Evolutionary conservation across 306 rosid species (phyloP).

Genomic region (Inga leiocalycina): DNA sequence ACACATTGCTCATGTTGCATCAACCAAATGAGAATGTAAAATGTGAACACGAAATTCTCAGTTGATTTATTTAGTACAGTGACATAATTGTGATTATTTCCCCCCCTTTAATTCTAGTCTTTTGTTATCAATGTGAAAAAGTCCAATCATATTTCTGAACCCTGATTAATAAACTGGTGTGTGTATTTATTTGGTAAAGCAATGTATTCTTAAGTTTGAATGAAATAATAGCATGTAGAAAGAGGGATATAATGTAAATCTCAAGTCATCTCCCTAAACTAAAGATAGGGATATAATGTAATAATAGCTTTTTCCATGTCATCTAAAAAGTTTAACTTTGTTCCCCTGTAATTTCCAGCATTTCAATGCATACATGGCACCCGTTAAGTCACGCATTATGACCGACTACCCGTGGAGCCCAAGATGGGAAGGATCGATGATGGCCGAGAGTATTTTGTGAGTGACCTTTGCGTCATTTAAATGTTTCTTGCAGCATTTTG

Average conservation of each 20-base stretch:
- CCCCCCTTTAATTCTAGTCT: not conserved
- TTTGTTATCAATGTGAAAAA: conserved; percentile 8
- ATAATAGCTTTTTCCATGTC: not conserved
- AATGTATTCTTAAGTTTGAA: conserved; percentile 12
- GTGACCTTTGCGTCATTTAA: conserved; percentile 15
- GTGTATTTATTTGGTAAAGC: not conserved
- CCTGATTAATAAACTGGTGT: conserved; percentile 19
- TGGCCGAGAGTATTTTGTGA: conserved; percentile 70
- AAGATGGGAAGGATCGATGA: conserved; percentile 59
- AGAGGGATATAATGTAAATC: not conserved
- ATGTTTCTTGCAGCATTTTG: not conserved
- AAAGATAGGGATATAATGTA: no score
- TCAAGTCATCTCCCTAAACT: not conserved
- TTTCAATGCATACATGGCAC: conserved; percentile 59
- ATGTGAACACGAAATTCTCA: conserved; percentile 9
- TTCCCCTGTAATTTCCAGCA: conserved; percentile 44
- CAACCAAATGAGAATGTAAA: not conserved
- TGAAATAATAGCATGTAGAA: not conserved
- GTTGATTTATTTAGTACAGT: not conserved
- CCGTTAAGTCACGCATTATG: conserved; percentile 50
- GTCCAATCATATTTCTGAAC: not conserved
- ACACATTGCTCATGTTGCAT: conserved; percentile 11
- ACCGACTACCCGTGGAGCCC: conserved; percentile 70
- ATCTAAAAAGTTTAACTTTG: not conserved
- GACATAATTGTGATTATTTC: conserved; percentile 7